Evolutionary conservation across 1,284 basidiomycete genomes (phyloP).

Genomic region (Gomphus bonarii): DNA sequence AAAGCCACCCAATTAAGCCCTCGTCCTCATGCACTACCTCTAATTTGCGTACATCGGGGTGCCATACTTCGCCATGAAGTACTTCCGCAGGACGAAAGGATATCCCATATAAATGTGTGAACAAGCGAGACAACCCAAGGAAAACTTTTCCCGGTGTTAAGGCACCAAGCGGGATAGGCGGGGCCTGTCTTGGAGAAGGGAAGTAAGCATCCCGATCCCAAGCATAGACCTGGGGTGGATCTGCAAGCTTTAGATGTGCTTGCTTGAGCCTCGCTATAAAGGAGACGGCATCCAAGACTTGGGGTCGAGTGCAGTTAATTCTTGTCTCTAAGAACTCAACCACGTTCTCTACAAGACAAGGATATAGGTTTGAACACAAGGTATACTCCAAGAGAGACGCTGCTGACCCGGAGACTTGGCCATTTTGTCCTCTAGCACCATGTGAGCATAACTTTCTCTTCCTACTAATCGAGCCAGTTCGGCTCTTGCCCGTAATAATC

Average conservation of each 20-base stretch:
- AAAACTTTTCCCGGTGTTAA: slow-evolving; percentile 80
- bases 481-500: slow-evolving; percentile 64
- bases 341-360: slow-evolving; percentile 61
- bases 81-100: slow-evolving; percentile 63
- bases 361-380: slow-evolving; percentile 8
- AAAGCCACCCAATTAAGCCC: slow-evolving; percentile 88
- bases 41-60: slow-evolving; percentile 79
- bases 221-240: slow-evolving; percentile 64
- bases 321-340: slow-evolving; percentile 73
- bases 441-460: slow-evolving; percentile 71
- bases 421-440: slow-evolving; percentile 90
- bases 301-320: slow-evolving; percentile 64
- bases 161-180: slow-evolving; percentile 58
- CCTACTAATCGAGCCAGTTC: slow-evolving; percentile 78
- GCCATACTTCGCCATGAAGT: slow-evolving; percentile 80
- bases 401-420: slow-evolving; percentile 72
- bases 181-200: slow-evolving; percentile 62
- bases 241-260: slow-evolving; percentile 41
- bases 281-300: slow-evolving; percentile 63
- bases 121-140: slow-evolving; percentile 78
- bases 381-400: not conserved
- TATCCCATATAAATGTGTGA: slow-evolving; percentile 81
- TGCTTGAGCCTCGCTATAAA: slow-evolving; percentile 69
- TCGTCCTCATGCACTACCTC: slow-evolving; percentile 85
- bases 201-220: slow-evolving; percentile 94